Percentiles rank a stretch among this genome's conserved stretches.
Conservation (phyloP, 441 rosid genomes). For the Gossypium trilobum region DNA sequence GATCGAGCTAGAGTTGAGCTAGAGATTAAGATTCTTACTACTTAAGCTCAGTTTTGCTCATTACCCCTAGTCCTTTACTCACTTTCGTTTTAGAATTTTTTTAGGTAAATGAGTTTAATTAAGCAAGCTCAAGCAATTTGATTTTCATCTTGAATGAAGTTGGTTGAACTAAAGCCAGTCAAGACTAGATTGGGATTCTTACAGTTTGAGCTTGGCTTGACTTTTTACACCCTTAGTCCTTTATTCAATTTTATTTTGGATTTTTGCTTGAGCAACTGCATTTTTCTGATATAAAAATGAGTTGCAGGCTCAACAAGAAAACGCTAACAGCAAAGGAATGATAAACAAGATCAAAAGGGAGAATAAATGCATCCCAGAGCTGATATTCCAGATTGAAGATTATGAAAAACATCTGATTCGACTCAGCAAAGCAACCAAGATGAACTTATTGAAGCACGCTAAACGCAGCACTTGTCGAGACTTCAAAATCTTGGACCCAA, state of each 20-base stretch:
- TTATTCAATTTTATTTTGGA: neutral
- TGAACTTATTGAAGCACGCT: constrained; percentile 63
- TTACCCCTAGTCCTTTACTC: neutral
- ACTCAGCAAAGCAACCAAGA: constrained; percentile 60
- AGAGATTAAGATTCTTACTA: neutral
- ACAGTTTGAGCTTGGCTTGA: neutral
- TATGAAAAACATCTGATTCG: constrained; percentile 62
- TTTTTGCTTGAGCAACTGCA: neutral
- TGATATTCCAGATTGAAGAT: constrained; percentile 77
- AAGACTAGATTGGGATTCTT: neutral
- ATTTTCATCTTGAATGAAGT: neutral
- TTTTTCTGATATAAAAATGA: neutral
- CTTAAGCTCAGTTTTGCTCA: neutral
- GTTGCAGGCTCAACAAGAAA: constrained; percentile 60
- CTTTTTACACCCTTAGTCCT: neutral
- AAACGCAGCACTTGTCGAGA: constrained; percentile 79
- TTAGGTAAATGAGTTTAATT: neutral
- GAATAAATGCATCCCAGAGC: constrained; percentile 70
- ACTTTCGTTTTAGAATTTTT: neutral
- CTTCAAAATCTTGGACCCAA: constrained; percentile 51
- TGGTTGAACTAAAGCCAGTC: neutral
- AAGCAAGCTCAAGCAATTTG: neutral
- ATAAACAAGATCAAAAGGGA: constrained; percentile 75
- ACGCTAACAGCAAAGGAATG: constrained; percentile 39
- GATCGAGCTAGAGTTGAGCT: neutral